Percentiles rank a stretch among this genome's conserved stretches.
These are phyloP conservation scores for Thelonectria blattea DNA, from an alignment of 2,329 filamentous ascomycete genomes.

Conservation along the genomic window DNA sequence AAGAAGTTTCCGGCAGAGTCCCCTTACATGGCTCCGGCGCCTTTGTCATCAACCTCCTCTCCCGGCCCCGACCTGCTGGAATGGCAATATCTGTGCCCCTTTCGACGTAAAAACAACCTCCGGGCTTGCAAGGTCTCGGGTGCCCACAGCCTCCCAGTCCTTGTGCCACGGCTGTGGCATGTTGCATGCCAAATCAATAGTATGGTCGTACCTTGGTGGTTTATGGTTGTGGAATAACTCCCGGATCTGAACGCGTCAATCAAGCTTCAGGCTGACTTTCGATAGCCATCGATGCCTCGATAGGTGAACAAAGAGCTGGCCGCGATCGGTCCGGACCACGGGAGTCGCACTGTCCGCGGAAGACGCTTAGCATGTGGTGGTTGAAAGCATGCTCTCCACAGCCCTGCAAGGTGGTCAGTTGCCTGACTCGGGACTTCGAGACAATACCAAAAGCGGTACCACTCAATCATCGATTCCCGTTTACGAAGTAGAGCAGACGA, in stretches of 20 bases:
- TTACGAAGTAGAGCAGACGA: background rate
- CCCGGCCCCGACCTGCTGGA: conserved; percentile 3
- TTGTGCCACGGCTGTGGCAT: background rate
- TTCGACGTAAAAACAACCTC: conserved; percentile 5
- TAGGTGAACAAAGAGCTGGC: background rate
- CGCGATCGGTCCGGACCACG: background rate
- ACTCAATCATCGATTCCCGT: background rate
- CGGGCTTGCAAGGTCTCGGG: conserved; percentile 3
- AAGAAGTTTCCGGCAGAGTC: background rate
- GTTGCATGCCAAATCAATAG: background rate
- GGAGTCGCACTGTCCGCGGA: conserved; percentile 12
- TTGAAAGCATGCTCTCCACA: conserved; percentile 11
- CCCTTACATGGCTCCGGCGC: background rate
- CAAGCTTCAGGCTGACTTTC: background rate
- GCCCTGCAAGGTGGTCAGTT: background rate
- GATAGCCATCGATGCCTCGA: background rate
- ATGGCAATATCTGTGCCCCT: conserved; percentile 16
- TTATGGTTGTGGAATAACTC: background rate
- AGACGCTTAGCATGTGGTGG: background rate
- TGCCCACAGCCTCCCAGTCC: conserved; percentile 8
- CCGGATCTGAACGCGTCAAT: background rate
- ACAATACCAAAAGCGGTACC: background rate
- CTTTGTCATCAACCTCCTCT: background rate
- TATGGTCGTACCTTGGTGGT: background rate
- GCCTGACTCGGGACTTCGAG: conserved; percentile 14